Conservation (phyloP, 176 grass and related monocot genomes). For the Otatea glauca region DNA sequence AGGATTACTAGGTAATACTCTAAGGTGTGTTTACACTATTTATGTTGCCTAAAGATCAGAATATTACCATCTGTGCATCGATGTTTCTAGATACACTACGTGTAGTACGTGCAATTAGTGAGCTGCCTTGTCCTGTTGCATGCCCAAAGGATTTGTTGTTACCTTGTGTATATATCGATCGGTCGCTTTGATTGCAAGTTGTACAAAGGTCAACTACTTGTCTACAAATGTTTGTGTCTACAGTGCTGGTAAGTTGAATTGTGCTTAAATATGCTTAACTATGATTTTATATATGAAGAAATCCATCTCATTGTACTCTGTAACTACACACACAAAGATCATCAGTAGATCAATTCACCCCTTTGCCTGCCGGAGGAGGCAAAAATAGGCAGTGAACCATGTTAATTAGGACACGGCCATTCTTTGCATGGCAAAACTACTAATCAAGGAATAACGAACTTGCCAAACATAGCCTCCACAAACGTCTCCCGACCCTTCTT, state of each 20-base stretch:
- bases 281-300: neutral
- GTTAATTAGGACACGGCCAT: neutral
- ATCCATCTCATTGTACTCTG: neutral
- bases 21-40: no score
- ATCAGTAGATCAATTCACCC: neutral
- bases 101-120: no score
- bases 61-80: no score
- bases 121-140: no score
- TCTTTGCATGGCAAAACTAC: conserved; percentile 10
- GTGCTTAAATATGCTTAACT: neutral
- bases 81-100: no score
- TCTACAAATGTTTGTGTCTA: no score
- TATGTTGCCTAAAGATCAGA: no score
- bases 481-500: conserved; percentile 73
- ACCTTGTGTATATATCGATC: no score
- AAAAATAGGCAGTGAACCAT: neutral
- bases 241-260: neutral
- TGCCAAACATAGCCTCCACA: conserved; percentile 61
- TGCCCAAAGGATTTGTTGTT: no score
- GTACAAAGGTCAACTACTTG: no score
- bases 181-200: no score
- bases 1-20: no score
- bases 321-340: neutral
- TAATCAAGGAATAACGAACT: neutral
- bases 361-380: neutral